Conservation (phyloP, 1,139 yeast genomes). For the Geotrichum reessii region DNA sequence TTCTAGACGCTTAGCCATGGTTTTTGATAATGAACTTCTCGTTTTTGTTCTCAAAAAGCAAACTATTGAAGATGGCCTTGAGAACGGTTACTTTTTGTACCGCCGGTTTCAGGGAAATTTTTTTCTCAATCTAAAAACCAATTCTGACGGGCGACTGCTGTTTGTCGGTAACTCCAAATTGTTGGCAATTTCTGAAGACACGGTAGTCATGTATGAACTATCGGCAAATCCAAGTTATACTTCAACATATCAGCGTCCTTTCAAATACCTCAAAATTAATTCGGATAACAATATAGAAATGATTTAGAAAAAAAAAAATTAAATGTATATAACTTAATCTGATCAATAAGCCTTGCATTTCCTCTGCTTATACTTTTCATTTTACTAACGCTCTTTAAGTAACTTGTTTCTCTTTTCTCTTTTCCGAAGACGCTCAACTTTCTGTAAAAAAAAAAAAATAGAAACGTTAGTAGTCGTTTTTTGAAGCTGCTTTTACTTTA, state of each 20-base stretch:
- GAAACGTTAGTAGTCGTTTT: background rate
- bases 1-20: conserved; percentile 16
- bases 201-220: conserved; percentile 9
- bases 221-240: conserved; percentile 3
- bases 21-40: conserved; percentile 5
- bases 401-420: conserved; percentile 42
- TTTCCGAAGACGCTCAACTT: conserved; percentile 38
- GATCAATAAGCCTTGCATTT: background rate
- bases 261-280: conserved; percentile 8
- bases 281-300: conserved; percentile 7
- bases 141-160: background rate
- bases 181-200: conserved; percentile 8
- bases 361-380: background rate
- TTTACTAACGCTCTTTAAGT: conserved; percentile 38
- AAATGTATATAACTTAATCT: background rate
- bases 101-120: conserved; percentile 8
- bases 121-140: background rate
- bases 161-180: conserved; percentile 13
- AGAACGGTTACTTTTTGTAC: conserved; percentile 9
- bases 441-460: conserved; percentile 12
- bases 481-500: background rate
- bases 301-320: background rate
- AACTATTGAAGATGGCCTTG: conserved; percentile 12
- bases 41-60: conserved; percentile 14
- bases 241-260: conserved; percentile 1